Conservation (phyloP, 306 rosid species). For the Corylus avellana region DNA sequence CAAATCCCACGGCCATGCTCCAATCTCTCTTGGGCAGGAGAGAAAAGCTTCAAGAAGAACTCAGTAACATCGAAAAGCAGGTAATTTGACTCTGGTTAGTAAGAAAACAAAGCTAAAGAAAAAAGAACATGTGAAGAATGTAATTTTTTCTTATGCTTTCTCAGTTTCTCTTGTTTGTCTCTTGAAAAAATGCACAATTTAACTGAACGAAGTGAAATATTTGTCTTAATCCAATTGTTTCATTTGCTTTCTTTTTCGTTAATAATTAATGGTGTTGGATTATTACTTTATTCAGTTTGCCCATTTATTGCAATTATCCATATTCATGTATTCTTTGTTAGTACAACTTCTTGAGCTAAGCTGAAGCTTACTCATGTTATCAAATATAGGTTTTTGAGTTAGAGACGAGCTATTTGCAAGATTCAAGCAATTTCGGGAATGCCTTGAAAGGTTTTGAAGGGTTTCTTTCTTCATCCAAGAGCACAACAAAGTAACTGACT, state of each 20-base stretch:
- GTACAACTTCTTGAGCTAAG: neutral
- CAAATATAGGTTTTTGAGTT: neutral
- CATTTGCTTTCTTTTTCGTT: neutral
- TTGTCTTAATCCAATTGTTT: neutral
- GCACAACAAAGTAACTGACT: neutral
- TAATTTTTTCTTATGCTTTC: no score
- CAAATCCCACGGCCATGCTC: neutral
- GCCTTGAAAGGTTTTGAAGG: slow-evolving; percentile 1
- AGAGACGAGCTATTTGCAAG: neutral
- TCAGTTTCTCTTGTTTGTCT: no score
- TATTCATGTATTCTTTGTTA: neutral
- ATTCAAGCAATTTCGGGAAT: neutral
- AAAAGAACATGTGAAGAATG: no score
- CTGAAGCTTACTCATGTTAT: neutral
- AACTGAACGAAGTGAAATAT: neutral
- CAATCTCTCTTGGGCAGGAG: slow-evolving; percentile 5
- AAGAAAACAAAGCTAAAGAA: neutral
- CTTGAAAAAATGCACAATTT: neutral
- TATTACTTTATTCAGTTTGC: neutral
- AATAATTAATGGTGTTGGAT: neutral
- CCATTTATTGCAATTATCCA: neutral
- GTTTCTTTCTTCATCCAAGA: neutral
- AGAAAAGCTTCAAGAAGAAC: slow-evolving; percentile 3
- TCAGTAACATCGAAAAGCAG: neutral
- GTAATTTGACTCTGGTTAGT: neutral